Percentiles rank a stretch among this genome's conserved stretches.
Evolutionary conservation across 495 filamentous ascomycete genomes (phyloP).

Genomic region (Xylaria curta): DNA sequence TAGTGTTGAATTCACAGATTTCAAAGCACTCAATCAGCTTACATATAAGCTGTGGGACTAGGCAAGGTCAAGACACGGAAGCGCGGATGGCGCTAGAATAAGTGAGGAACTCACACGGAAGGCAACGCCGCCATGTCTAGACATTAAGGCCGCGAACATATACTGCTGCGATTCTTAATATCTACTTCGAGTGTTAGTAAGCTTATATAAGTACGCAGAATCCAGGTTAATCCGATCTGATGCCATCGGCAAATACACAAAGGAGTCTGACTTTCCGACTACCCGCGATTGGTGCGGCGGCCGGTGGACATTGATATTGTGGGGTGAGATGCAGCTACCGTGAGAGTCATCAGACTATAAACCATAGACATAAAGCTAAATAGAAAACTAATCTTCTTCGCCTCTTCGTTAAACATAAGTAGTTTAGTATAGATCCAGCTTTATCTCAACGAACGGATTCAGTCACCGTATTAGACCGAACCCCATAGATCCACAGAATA

Average conservation of each 20-base stretch:
- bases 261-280: background rate
- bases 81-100: background rate
- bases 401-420: background rate
- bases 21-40: background rate
- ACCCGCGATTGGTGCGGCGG: background rate
- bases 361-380: background rate
- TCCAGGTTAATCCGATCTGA: background rate
- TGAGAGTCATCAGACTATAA: background rate
- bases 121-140: background rate
- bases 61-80: background rate
- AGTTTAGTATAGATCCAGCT: too few relatives aligned
- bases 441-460: too few relatives aligned
- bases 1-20: background rate
- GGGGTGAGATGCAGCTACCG: background rate
- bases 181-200: background rate
- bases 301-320: background rate
- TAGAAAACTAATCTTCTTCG: background rate
- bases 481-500: too few relatives aligned
- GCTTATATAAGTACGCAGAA: background rate
- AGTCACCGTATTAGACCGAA: too few relatives aligned
- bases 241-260: background rate
- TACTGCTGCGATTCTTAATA: background rate
- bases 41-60: slow-evolving; percentile 1
- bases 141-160: background rate
- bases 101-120: background rate